Base-by-base conservation (phyloP, 331 rosid species). In the Saraca asoca region DNA sequence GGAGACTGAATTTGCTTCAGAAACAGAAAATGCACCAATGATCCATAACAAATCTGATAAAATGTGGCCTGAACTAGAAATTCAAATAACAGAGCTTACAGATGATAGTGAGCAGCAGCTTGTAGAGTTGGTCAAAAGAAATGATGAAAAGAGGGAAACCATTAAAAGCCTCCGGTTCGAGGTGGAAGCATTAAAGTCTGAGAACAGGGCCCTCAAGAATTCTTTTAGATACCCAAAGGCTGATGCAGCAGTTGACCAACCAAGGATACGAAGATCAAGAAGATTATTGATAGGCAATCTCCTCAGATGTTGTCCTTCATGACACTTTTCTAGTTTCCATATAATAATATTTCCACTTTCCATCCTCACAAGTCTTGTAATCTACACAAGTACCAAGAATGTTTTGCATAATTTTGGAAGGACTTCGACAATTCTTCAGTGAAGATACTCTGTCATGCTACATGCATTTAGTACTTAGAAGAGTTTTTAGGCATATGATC, bases 71-170 rank as follows among this genome's bases (percentile, higher is more conserved):
- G 39, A 35, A 7, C 49, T 73, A 17, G 63, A 63, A 69, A 64
- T 59, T 65, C 78, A 75, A 46, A 53, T 81, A 67, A 20, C 82
- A 51, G 63, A 77, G 66, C 90, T 85, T 68, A 54, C 75, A 54
- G 74, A 79, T 31, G 83, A 85, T 49, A 85, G 61, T 58, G 41
- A 55, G 67, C 80, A 74, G 66, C 80, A 77, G 63, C 63, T 74
- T 56, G 80, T 63, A 60, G 75, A 74, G 83, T 75, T 85, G 80
- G 75, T 56, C 18, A 78, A 64, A 45, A 80, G 86, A 85, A 80
- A 83, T 24, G 80, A 80, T 38, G 84, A 82, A 45, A 85, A 82
- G 81, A 79, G 83, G 69, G 83, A 71, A 57, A 79, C 83, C 80
- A 82, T 85, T 45, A 74, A 35, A 73, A 79, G 71, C 42, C 84